Percentiles rank a stretch among this genome's conserved stretches.
phyloP scores from a whole-genome alignment of 805 yeast genomes.

The Priceomyces melissophilus region DNA sequence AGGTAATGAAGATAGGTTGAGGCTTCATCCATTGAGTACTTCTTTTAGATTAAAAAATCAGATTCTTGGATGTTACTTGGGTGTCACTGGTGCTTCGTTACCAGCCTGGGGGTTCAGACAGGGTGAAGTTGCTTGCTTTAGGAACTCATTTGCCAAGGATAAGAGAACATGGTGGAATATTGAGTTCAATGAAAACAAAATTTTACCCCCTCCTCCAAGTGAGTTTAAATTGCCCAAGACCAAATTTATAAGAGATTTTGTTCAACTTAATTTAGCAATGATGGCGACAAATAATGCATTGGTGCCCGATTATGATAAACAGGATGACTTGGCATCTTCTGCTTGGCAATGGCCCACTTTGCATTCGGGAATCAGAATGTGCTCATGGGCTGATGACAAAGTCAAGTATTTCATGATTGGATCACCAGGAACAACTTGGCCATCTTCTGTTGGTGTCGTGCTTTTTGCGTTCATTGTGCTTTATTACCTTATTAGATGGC shows the following conservation, averaged over 20 bases:
- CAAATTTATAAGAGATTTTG: constrained; percentile 65
- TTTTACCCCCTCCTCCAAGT: constrained; percentile 57
- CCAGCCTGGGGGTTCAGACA: constrained; percentile 99
- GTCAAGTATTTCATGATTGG: constrained; percentile 66
- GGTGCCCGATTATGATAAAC: constrained; percentile 69
- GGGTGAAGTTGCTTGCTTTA: constrained; percentile 87
- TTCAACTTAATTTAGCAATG: constrained; percentile 74
- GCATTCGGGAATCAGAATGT: constrained; percentile 69
- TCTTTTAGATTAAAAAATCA: constrained; percentile 72
- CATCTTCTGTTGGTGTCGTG: constrained; percentile 60
- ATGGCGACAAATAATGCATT: constrained; percentile 81
- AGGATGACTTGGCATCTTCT: constrained; percentile 64
- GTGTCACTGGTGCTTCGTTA: constrained; percentile 73
- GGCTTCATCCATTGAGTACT: constrained; percentile 78
- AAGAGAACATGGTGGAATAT: constrained; percentile 89
- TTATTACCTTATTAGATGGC: constrained; percentile 52
- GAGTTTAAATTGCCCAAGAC: constrained; percentile 71
- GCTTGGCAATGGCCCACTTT: constrained; percentile 87
- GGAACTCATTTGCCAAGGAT: constrained; percentile 64
- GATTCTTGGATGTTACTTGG: constrained; percentile 75
- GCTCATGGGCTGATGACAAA: constrained; percentile 60
- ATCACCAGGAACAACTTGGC: constrained; percentile 68
- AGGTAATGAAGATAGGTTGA: constrained; percentile 48
- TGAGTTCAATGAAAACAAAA: constrained; percentile 62
- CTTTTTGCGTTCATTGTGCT: constrained; percentile 47